Conservation (phyloP, 78 protist species). For the Corallochytrium limacisporum region DNA sequence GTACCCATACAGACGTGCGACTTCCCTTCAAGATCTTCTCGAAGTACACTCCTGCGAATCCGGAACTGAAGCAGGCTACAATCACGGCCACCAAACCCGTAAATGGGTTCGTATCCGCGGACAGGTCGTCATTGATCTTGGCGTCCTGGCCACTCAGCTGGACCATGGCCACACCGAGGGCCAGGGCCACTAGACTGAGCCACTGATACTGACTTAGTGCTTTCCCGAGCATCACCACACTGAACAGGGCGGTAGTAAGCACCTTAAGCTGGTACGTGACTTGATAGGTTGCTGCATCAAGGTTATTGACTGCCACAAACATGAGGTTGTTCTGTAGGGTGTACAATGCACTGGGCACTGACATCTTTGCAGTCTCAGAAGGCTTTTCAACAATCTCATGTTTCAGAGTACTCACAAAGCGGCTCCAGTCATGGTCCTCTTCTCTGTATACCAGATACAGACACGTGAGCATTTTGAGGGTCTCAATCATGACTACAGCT, state of each 20-base stretch:
- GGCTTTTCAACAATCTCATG: background rate
- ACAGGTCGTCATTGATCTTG: background rate
- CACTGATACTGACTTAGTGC: constrained; percentile 14
- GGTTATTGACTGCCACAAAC: constrained; percentile 39
- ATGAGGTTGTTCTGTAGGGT: constrained; percentile 48
- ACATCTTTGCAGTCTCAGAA: constrained; percentile 6
- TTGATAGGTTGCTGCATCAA: constrained; percentile 48
- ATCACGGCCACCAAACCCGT: constrained; percentile 21
- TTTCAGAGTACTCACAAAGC: background rate
- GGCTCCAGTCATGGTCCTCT: background rate
- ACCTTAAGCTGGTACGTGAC: constrained; percentile 60
- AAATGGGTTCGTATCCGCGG: background rate
- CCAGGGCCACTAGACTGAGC: constrained; percentile 21
- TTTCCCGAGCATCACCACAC: constrained; percentile 30
- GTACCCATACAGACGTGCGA: constrained; percentile 24
- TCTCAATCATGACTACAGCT: constrained; percentile 35
- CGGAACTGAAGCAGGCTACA: constrained; percentile 17
- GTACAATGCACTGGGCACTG: constrained; percentile 44
- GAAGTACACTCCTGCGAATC: constrained; percentile 54
- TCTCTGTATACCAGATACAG: background rate
- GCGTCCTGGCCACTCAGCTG: background rate
- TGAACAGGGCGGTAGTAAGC: constrained; percentile 49
- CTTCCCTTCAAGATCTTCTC: constrained; percentile 42
- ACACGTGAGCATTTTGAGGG: constrained; percentile 9
- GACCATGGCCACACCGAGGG: constrained; percentile 5